A percentile compares a stretch with the other conserved stretches of the same genome.
Conservation (phyloP, 2,329 filamentous ascomycete genomes). For the Phoma sp. region DNA sequence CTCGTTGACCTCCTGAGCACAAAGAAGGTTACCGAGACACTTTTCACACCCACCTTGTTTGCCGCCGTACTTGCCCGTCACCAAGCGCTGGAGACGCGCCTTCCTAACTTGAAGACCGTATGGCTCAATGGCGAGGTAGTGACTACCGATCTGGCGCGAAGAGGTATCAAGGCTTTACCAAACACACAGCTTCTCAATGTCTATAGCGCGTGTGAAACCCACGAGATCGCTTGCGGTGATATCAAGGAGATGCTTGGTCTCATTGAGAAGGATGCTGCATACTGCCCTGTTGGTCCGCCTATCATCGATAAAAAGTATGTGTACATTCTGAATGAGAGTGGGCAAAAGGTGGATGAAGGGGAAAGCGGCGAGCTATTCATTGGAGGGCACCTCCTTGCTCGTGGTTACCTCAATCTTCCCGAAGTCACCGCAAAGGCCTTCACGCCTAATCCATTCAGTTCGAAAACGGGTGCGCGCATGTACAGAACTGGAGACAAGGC, state of each 20-base stretch:
- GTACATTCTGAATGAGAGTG: constrained; percentile 74
- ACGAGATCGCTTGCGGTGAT: constrained; percentile 79
- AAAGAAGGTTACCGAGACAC: constrained; percentile 75
- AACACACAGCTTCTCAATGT: constrained; percentile 75
- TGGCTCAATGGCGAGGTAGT: constrained; percentile 88
- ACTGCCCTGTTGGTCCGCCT: constrained; percentile 76
- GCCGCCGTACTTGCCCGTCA: constrained; percentile 75
- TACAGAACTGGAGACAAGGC: constrained; percentile 77
- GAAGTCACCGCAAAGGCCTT: constrained; percentile 79
- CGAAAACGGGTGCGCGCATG: constrained; percentile 67
- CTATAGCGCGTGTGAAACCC: constrained; percentile 83
- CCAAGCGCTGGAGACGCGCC: constrained; percentile 65
- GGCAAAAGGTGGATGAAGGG: constrained; percentile 66
- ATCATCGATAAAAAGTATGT: constrained; percentile 68
- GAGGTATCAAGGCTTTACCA: constrained; percentile 71
- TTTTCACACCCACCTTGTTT: constrained; percentile 82
- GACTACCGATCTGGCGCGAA: constrained; percentile 74
- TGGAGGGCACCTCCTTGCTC: constrained; percentile 71
- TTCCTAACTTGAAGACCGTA: constrained; percentile 71
- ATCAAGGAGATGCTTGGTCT: constrained; percentile 68
- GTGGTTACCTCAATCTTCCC: constrained; percentile 79
- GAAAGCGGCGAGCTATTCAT: constrained; percentile 75
- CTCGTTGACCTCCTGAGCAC: constrained; percentile 72
- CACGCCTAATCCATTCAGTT: constrained; percentile 67
- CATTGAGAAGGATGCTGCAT: constrained; percentile 63